Evolutionary conservation across 2,329 filamentous ascomycete species (phyloP).

Genomic region (Trichoderma harzianum): DNA sequence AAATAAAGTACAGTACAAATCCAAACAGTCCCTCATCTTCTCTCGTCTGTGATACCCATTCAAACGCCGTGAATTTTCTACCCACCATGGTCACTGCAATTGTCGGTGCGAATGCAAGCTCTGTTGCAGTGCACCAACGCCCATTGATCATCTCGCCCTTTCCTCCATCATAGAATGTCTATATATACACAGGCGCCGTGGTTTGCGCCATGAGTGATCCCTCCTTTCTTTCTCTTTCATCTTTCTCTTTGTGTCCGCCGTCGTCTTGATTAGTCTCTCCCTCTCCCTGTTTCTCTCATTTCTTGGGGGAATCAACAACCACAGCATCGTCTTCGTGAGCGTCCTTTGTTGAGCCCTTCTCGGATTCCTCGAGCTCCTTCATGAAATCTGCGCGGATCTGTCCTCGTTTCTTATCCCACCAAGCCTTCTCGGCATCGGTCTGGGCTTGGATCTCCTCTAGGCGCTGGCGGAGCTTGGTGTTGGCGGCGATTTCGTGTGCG

Average conservation of each 20-base stretch:
- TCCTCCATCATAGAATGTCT: not conserved
- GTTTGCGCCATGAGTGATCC: not conserved
- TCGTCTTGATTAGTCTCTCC: not conserved
- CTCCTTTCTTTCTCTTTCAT: not conserved
- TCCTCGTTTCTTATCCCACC: conserved; percentile 84
- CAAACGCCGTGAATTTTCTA: conserved; percentile 5
- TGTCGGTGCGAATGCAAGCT: not conserved
- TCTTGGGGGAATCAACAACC: conserved; percentile 59
- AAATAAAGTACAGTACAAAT: conserved; percentile 2
- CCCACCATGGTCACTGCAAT: not conserved
- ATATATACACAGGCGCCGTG: conserved; percentile 3
- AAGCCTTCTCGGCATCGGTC: conserved; percentile 71
- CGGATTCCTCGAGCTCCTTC: conserved; percentile 73
- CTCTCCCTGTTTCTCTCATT: not conserved
- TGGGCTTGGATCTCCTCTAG: conserved; percentile 73
- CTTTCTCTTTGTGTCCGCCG: not conserved
- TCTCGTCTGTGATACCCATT: not conserved
- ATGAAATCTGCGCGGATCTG: conserved; percentile 74
- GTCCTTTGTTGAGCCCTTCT: conserved; percentile 41
- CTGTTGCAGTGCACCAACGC: not conserved
- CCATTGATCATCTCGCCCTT: not conserved
- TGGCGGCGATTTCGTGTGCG: conserved; percentile 91
- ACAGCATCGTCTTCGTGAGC: conserved; percentile 53
- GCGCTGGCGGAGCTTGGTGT: conserved; percentile 69
- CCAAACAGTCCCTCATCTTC: not conserved